Conservation (phyloP, 164 flowering plant species). For the Protea cynaroides region DNA sequence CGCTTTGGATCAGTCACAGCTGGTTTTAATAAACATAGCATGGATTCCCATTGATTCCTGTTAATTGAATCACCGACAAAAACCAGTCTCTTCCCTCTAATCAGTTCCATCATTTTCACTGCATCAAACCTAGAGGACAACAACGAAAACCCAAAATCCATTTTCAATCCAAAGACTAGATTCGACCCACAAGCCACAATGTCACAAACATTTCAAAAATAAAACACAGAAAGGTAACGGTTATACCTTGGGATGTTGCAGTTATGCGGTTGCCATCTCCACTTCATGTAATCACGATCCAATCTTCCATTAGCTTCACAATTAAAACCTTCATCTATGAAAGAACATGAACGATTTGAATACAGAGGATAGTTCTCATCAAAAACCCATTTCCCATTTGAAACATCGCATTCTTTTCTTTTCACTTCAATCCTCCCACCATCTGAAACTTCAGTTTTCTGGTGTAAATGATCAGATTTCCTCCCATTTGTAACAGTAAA, state of each 20-base stretch:
- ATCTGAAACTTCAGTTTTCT: conserved; percentile 4
- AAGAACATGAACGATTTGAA: conserved; percentile 60
- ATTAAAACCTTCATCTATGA: conserved; percentile 83
- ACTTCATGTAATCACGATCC: conserved; percentile 70
- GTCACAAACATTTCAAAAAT: not conserved
- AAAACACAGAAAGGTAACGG: not conserved
- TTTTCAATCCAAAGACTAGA: not conserved
- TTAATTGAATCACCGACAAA: conserved; percentile 97
- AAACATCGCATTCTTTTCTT: conserved; percentile 49
- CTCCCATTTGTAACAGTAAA: not conserved
- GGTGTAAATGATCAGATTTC: not conserved
- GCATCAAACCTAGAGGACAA: conserved; percentile 98
- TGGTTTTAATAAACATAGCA: conserved; percentile 78
- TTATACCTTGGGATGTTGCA: conserved; percentile 79
- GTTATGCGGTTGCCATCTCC: conserved; percentile 89
- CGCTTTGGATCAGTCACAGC: conserved; percentile 66
- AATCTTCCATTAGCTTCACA: conserved; percentile 78
- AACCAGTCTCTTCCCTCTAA: conserved; percentile 87
- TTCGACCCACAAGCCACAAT: not conserved
- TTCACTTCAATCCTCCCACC: conserved; percentile 19
- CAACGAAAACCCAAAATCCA: no score
- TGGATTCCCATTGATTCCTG: conserved; percentile 98
- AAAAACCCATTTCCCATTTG: conserved; percentile 72
- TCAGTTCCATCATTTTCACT: conserved; percentile 60
- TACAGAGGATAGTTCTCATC: conserved; percentile 87